These are phyloP conservation scores for Globisporangium carolinianum DNA, from an alignment of 352 stramenopile genomes.

Conservation along the genomic window DNA sequence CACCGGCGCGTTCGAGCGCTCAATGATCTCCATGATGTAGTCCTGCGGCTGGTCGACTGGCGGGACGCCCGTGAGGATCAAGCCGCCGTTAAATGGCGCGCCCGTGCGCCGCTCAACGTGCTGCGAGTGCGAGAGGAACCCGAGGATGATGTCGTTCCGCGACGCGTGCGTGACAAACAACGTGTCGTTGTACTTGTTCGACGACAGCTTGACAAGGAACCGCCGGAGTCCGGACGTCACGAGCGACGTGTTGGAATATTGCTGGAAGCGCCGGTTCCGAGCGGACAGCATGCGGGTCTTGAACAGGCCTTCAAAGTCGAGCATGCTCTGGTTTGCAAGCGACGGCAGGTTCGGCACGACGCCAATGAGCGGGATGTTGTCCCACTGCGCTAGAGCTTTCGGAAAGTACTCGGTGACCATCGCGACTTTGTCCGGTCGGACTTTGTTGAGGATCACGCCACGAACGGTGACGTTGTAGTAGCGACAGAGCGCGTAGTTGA, in stretches of 20 bases:
- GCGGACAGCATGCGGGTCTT: constrained; percentile 54
- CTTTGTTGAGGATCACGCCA: constrained; percentile 97
- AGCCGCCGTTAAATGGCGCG: constrained; percentile 64
- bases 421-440: constrained; percentile 68
- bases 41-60: constrained; percentile 67
- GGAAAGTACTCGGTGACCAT: constrained; percentile 87
- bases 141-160: constrained; percentile 88
- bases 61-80: constrained; percentile 85
- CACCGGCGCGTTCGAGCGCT: constrained; percentile 46
- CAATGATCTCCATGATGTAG: constrained; percentile 76
- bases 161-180: constrained; percentile 88
- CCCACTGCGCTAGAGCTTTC: constrained; percentile 75
- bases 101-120: constrained; percentile 67
- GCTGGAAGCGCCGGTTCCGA: constrained; percentile 50
- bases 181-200: constrained; percentile 63
- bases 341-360: constrained; percentile 75
- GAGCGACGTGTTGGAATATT: constrained; percentile 72
- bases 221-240: constrained; percentile 81
- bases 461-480: constrained; percentile 90
- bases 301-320: constrained; percentile 89
- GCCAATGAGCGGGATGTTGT: constrained; percentile 66
- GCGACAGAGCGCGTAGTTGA: constrained; percentile 92
- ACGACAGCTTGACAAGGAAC: constrained; percentile 81
- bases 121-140: constrained; percentile 75
- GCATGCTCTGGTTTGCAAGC: constrained; percentile 77